A percentile compares a stretch with the other conserved stretches of the same genome.
Conservation (phyloP, 2,329 filamentous ascomycete genomes). For the Emergomyces orientalis region DNA sequence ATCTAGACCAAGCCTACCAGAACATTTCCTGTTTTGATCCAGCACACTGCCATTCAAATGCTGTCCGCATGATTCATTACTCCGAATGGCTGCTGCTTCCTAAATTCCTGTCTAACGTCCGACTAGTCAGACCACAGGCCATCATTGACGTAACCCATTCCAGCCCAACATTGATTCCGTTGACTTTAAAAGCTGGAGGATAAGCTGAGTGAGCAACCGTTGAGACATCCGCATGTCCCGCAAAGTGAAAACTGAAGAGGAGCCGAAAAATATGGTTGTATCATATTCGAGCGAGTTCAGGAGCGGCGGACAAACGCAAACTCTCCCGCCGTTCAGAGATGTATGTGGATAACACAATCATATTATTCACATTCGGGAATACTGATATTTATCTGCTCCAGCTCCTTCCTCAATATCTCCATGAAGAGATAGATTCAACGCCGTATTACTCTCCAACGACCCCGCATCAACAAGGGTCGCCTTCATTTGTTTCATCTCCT, state of each 20-base stretch:
- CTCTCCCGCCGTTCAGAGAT: constrained; percentile 33
- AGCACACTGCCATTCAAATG: constrained; percentile 6
- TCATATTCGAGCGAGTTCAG: constrained; percentile 29
- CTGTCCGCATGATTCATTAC: constrained; percentile 9
- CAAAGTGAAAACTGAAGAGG: constrained; percentile 25
- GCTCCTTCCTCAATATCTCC: constrained; percentile 34
- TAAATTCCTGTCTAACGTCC: constrained; percentile 5
- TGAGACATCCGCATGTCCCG: constrained; percentile 26
- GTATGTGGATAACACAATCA: constrained; percentile 18
- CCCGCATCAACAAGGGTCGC: constrained; percentile 23
- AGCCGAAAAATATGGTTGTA: constrained; percentile 28
- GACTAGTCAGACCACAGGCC: constrained; percentile 3
- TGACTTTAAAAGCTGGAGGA: constrained; percentile 7
- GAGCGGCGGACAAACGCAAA: constrained; percentile 25
- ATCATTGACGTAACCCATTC: constrained; percentile 3
- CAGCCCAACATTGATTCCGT: constrained; percentile 3
- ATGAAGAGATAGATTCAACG: constrained; percentile 35
- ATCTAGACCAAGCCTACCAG: constrained; percentile 4
- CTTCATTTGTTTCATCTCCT: constrained; percentile 20
- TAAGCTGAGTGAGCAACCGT: constrained; percentile 7
- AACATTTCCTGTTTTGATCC: constrained; percentile 6
- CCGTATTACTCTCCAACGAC: constrained; percentile 25
- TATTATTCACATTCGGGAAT: not conserved
- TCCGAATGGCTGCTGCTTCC: constrained; percentile 3
- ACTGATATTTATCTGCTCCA: constrained; percentile 12